Conservation (phyloP, 139 green algal species). For the Edaphochlamys debaryana region DNA sequence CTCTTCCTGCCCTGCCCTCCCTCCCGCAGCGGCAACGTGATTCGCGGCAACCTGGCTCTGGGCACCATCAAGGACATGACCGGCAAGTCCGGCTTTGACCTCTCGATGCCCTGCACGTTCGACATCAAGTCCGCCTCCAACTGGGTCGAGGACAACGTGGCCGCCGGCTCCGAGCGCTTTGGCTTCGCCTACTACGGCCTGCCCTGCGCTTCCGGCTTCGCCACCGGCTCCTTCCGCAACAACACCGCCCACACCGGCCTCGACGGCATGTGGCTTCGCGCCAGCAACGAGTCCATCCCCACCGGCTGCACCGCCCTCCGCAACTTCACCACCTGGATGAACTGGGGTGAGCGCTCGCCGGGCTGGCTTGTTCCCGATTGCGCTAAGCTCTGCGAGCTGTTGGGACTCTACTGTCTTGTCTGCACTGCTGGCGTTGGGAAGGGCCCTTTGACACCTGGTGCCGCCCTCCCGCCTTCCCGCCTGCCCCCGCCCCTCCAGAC, state of each 20-base stretch:
- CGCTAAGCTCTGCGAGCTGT: too few species aligned
- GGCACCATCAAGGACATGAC: slow-evolving; percentile 54
- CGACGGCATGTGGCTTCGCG: slow-evolving; percentile 42
- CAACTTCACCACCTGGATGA: slow-evolving; percentile 60
- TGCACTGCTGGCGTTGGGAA: too few species aligned
- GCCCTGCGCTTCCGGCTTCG: slow-evolving; percentile 8
- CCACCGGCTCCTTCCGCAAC: slow-evolving; percentile 37
- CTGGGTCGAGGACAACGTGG: slow-evolving; percentile 59
- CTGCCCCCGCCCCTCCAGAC: too few species aligned
- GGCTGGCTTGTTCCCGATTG: too few species aligned
- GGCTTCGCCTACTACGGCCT: slow-evolving; percentile 49
- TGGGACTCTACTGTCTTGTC: too few species aligned
- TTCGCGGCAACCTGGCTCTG: slow-evolving; percentile 51
- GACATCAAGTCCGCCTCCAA: slow-evolving; percentile 36
- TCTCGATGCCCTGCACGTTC: slow-evolving; percentile 1
- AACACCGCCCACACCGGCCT: slow-evolving; percentile 59
- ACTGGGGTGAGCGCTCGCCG: slow-evolving; percentile 45
- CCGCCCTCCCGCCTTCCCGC: too few species aligned
- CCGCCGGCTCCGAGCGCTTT: slow-evolving; percentile 60
- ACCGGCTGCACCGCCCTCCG: slow-evolving; percentile 47
- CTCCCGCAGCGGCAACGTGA: slow-evolving; percentile 25
- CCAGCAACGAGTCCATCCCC: not conserved
- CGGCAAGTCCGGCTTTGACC: slow-evolving; percentile 37
- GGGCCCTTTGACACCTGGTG: too few species aligned
- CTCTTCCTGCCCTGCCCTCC: too few species aligned